phyloP scores from a whole-genome alignment of 306 rosid genomes.

The Alnus rubra region DNA sequence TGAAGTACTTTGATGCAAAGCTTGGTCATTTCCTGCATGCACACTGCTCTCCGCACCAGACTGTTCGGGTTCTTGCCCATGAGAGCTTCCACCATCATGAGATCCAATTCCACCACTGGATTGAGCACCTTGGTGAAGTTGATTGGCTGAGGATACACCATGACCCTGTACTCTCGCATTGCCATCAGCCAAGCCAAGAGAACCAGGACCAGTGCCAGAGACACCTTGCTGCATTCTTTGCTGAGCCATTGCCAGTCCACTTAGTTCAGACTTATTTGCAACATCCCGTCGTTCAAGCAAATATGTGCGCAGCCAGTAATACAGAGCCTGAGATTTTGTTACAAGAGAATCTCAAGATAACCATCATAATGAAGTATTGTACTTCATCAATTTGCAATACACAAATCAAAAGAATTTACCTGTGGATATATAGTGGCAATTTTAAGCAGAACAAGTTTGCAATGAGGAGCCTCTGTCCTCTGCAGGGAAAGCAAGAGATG shows the following conservation, averaged over 20 bases:
- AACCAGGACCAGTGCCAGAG: slow-evolving; percentile 42
- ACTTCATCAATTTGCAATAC: not conserved
- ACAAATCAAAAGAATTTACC: slow-evolving; percentile 48
- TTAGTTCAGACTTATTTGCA: slow-evolving; percentile 90
- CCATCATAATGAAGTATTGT: slow-evolving; percentile 7
- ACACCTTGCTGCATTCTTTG: slow-evolving; percentile 88
- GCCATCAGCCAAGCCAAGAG: slow-evolving; percentile 79
- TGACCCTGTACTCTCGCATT: slow-evolving; percentile 79
- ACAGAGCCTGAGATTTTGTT: slow-evolving; percentile 69
- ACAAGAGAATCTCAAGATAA: slow-evolving; percentile 23
- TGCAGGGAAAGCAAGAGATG: slow-evolving; percentile 97
- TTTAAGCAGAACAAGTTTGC: slow-evolving; percentile 92
- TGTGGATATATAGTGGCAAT: slow-evolving; percentile 88
- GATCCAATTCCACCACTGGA: slow-evolving; percentile 77
- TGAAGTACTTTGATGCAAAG: slow-evolving; percentile 81
- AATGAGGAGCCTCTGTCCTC: slow-evolving; percentile 93
- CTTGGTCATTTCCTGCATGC: slow-evolving; percentile 80
- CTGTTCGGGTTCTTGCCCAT: slow-evolving; percentile 94
- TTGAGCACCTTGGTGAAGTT: slow-evolving; percentile 77
- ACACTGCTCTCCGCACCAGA: slow-evolving; percentile 73
- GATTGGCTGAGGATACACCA: slow-evolving; percentile 69
- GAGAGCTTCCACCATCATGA: slow-evolving; percentile 88
- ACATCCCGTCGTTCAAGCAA: slow-evolving; percentile 97
- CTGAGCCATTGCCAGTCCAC: slow-evolving; percentile 89
- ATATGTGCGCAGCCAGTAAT: slow-evolving; percentile 98